Evolutionary conservation across 148 eudicot species (phyloP).

Genomic region (Vaccinium vitisidaea): DNA sequence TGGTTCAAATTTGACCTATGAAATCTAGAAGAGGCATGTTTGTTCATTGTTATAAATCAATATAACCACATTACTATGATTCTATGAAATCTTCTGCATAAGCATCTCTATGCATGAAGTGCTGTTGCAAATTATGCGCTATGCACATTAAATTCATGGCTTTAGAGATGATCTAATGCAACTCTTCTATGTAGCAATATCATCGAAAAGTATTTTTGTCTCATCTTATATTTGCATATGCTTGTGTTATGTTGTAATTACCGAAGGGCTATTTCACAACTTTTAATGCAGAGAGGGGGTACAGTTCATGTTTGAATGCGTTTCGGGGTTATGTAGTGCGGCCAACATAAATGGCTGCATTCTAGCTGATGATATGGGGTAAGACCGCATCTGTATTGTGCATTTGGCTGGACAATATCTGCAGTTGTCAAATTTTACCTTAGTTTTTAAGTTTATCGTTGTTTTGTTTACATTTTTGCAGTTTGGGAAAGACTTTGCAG

Average conservation of each 20-base stretch:
- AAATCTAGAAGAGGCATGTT: not conserved
- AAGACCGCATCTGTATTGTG: slow-evolving; percentile 9
- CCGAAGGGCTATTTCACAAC: slow-evolving; percentile 15
- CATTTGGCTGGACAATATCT: not conserved
- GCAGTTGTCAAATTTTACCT: not conserved
- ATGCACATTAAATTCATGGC: not conserved
- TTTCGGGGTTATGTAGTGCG: slow-evolving; percentile 64
- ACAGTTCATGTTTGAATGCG: slow-evolving; percentile 97
- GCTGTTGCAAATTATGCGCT: not conserved
- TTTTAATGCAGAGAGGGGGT: slow-evolving; percentile 87
- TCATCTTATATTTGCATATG: not conserved
- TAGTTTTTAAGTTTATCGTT: not conserved
- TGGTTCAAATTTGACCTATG: not conserved
- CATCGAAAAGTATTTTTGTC: not conserved
- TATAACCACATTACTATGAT: too few relatives aligned
- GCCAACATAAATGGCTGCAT: slow-evolving; percentile 85
- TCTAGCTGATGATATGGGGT: slow-evolving; percentile 99
- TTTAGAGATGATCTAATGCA: not conserved
- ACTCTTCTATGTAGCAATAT: not conserved
- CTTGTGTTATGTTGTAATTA: not conserved
- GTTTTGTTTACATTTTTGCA: slow-evolving; percentile 32
- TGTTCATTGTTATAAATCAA: not conserved
- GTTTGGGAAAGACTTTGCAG: slow-evolving; percentile 97
- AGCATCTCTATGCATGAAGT: not conserved
- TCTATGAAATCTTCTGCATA: not conserved